Evolutionary conservation across 2,329 filamentous ascomycete species (phyloP).

Genomic region (Claviceps sp.): DNA sequence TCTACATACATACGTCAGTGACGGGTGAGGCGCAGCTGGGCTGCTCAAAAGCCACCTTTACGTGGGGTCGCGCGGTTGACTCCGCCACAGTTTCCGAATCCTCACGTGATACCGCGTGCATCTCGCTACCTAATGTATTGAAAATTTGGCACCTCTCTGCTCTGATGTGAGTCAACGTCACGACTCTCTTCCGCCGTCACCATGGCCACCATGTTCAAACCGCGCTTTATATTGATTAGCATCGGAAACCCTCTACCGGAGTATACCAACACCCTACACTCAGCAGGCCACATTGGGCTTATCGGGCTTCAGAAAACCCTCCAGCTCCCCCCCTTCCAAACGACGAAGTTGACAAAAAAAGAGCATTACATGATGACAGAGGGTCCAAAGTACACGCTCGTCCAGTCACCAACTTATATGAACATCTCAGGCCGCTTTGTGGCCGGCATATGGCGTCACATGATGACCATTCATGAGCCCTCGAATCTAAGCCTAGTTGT

Average conservation of each 20-base stretch:
- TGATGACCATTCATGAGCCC: conserved; percentile 25
- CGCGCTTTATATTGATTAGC: conserved; percentile 64
- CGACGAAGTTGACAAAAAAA: conserved; percentile 35
- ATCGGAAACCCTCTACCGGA: conserved; percentile 75
- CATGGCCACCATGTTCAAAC: conserved; percentile 19
- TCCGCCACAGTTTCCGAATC: conserved; percentile 5
- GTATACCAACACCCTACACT: conserved; percentile 61
- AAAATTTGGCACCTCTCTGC: not conserved
- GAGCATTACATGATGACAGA: conserved; percentile 31
- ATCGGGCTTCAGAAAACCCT: conserved; percentile 37
- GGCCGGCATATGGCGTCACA: conserved; percentile 48
- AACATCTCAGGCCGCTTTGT: conserved; percentile 69
- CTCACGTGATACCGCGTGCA: conserved; percentile 18
- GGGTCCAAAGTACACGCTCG: conserved; percentile 46
- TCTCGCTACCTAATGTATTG: not conserved
- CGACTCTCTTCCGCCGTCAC: not conserved
- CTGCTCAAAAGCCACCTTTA: not conserved
- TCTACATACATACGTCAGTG: conserved; percentile 13
- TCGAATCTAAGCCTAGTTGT: conserved; percentile 47
- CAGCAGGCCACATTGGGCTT: conserved; percentile 71
- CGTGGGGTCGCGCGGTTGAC: not conserved
- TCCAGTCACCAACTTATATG: conserved; percentile 70
- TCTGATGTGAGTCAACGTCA: not conserved
- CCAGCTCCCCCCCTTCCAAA: conserved; percentile 34
- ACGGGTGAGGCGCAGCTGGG: conserved; percentile 5